A percentile compares a stretch with the other conserved stretches of the same genome.
Conservation (phyloP, 2,329 filamentous ascomycete species). For the Ramularia endophylla region DNA sequence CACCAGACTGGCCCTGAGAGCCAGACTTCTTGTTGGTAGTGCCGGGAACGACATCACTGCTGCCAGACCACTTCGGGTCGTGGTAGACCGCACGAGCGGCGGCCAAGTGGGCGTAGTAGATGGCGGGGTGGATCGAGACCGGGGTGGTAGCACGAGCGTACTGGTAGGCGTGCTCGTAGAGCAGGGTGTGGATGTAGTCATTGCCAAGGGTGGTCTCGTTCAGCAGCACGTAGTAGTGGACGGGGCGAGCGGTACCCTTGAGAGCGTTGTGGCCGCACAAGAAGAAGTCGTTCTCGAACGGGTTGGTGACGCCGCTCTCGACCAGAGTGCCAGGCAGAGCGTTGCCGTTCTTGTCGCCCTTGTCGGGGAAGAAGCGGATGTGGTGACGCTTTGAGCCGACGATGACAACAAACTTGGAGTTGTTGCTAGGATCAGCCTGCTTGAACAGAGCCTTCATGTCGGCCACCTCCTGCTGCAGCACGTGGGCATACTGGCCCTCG, state of each 20-base stretch:
- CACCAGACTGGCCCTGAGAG: conserved; percentile 17
- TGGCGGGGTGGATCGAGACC: conserved; percentile 78
- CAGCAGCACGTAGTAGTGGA: conserved; percentile 75
- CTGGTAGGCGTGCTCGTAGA: conserved; percentile 93
- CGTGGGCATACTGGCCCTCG: conserved; percentile 75
- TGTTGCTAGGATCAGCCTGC: conserved; percentile 28
- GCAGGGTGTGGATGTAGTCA: conserved; percentile 73
- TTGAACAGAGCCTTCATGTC: conserved; percentile 56
- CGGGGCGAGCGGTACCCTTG: conserved; percentile 87
- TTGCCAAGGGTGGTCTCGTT: conserved; percentile 68
- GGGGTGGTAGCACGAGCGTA: conserved; percentile 89
- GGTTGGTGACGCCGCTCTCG: conserved; percentile 83
- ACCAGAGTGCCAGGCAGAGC: conserved; percentile 80
- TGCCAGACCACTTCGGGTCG: conserved; percentile 45
- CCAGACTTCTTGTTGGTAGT: conserved; percentile 7
- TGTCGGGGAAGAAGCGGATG: conserved; percentile 79
- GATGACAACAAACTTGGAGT: conserved; percentile 73
- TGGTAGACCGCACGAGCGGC: conserved; percentile 74
- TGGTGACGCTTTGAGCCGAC: conserved; percentile 93
- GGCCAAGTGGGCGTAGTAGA: conserved; percentile 94
- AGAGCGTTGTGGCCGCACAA: conserved; percentile 69
- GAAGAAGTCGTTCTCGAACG: conserved; percentile 86
- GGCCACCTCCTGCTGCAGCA: conserved; percentile 70
- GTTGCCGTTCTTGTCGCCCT: conserved; percentile 71
- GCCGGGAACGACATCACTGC: conserved; percentile 15